Evolutionary conservation across 2,329 filamentous ascomycete genomes (phyloP).

Genomic region (Colletotrichum spaethianum): DNA sequence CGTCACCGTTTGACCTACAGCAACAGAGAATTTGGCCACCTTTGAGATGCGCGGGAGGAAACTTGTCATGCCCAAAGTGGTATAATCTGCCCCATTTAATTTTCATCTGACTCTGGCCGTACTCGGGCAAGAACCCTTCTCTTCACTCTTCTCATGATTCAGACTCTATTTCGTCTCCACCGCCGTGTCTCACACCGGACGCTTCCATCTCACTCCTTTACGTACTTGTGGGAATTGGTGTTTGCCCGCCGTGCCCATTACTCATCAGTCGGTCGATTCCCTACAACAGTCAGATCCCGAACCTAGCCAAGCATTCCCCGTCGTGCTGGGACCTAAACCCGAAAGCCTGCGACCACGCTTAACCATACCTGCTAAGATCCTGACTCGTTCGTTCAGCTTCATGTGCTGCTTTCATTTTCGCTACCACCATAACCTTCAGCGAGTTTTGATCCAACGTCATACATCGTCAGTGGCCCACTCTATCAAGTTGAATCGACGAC

Average conservation of each 20-base stretch:
- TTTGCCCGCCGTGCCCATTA: not conserved
- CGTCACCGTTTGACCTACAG: not conserved
- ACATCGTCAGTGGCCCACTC: not conserved
- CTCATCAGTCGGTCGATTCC: not conserved
- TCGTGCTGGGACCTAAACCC: not conserved
- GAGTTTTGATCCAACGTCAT: not conserved
- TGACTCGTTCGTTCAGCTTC: not conserved
- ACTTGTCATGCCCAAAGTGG: not conserved
- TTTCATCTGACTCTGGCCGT: not conserved
- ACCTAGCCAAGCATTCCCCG: not conserved
- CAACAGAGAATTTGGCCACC: not conserved
- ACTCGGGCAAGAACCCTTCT: not conserved
- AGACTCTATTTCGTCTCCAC: constrained; percentile 16
- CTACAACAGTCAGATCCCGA: not conserved
- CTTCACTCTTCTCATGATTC: constrained; percentile 15
- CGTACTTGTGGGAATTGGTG: not conserved
- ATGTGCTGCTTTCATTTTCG: not conserved
- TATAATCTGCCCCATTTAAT: not conserved
- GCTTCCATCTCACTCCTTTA: not conserved
- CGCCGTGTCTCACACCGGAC: constrained; percentile 6
- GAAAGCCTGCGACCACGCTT: not conserved
- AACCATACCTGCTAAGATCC: not conserved
- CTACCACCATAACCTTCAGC: too few relatives aligned
- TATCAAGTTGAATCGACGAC: not conserved
- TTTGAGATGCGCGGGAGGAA: not conserved